These are phyloP conservation scores for Eimeria brunetti DNA, from an alignment of 169 alveolate genomes.

Conservation along the genomic window DNA sequence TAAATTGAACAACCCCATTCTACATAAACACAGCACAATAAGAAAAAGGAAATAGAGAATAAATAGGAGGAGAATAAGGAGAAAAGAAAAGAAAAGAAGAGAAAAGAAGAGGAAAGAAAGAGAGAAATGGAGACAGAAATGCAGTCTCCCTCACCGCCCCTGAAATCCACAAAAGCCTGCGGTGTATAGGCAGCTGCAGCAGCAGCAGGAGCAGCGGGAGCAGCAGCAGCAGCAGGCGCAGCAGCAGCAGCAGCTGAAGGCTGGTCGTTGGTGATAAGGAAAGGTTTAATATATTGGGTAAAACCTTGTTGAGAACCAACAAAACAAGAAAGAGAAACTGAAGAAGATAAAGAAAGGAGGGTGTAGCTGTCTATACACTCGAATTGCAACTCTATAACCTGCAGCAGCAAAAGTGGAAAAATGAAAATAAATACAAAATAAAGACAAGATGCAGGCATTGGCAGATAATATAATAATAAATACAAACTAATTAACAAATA, in stretches of 20 bases:
- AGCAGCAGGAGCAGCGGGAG: background rate
- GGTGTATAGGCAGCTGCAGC: constrained; percentile 1
- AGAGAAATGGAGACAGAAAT: background rate
- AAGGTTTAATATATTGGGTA: background rate
- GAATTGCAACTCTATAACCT: constrained; percentile 3
- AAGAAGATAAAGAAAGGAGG: background rate
- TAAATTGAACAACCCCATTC: too few relatives aligned
- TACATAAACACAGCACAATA: background rate
- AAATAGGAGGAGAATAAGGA: background rate
- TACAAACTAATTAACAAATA: too few relatives aligned
- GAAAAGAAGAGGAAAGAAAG: background rate
- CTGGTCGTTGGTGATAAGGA: background rate
- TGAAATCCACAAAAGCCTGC: constrained; percentile 29
- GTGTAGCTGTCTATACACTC: constrained; percentile 39
- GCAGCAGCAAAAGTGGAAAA: background rate
- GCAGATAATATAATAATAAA: too few relatives aligned
- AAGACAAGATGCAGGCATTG: too few relatives aligned
- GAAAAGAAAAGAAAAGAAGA: background rate
- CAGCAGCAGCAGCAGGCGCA: background rate
- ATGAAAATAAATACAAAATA: background rate
- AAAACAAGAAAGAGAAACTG: constrained; percentile 38
- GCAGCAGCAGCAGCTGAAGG: too few relatives aligned
- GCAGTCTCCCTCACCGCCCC: background rate
- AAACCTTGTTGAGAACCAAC: background rate
- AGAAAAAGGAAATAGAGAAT: background rate